Evolutionary conservation across 768 basidiomycete species (phyloP).

Genomic region (Clitopilus hobsonii): DNA sequence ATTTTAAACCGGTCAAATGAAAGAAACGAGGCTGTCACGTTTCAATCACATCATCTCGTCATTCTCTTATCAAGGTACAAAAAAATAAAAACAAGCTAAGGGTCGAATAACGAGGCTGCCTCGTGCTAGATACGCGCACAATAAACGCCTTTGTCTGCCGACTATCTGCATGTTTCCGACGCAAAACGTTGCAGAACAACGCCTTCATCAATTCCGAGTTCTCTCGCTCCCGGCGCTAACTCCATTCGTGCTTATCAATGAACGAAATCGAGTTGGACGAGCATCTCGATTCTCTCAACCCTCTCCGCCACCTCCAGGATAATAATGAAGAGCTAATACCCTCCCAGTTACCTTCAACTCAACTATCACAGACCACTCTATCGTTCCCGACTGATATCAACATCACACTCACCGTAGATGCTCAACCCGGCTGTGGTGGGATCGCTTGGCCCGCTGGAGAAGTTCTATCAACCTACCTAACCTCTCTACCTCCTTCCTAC

Average conservation of each 20-base stretch:
- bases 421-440: slow-evolving; percentile 87
- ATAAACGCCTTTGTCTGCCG: too few species aligned
- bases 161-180: too few species aligned
- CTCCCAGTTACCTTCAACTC: slow-evolving; percentile 26
- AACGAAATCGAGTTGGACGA: slow-evolving; percentile 43
- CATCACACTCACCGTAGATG: slow-evolving; percentile 63
- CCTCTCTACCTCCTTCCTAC: slow-evolving; percentile 43
- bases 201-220: too few species aligned
- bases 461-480: slow-evolving; percentile 75
- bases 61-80: neutral
- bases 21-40: neutral
- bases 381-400: slow-evolving; percentile 17
- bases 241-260: neutral
- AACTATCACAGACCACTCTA: slow-evolving; percentile 19
- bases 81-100: too few species aligned
- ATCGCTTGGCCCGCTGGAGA: slow-evolving; percentile 91
- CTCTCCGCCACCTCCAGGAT: slow-evolving; percentile 50
- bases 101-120: slow-evolving; percentile 28
- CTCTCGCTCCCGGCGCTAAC: too few species aligned
- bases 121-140: slow-evolving; percentile 25
- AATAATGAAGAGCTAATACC: neutral
- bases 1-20: neutral
- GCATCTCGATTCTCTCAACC: slow-evolving; percentile 48
- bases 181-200: too few species aligned
- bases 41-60: neutral